These are phyloP conservation scores for Fusarium vanettenii DNA, from an alignment of 2,329 filamentous ascomycete species.

Conservation along the genomic window DNA sequence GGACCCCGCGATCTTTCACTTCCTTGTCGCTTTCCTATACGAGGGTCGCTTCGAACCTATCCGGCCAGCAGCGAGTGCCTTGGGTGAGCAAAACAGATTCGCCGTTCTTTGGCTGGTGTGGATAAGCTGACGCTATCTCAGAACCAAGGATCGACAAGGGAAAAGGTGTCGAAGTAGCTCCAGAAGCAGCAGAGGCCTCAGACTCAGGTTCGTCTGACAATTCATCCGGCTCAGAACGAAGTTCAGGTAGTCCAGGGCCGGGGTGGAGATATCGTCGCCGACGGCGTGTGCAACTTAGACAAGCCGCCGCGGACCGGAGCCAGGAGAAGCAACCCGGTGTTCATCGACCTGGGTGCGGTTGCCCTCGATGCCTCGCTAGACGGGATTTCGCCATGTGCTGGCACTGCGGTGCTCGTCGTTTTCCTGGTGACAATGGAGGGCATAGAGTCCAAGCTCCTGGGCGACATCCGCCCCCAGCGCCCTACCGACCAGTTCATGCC, in stretches of 20 bases:
- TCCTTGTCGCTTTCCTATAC: slow-evolving; percentile 63
- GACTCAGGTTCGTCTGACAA: slow-evolving; percentile 49
- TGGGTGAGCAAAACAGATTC: slow-evolving; percentile 46
- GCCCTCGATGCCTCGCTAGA: slow-evolving; percentile 51
- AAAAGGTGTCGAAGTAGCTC: slow-evolving; percentile 49
- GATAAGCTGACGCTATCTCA: slow-evolving; percentile 21
- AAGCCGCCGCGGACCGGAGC: slow-evolving; percentile 20
- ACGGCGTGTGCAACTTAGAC: slow-evolving; percentile 17
- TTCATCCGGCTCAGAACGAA: slow-evolving; percentile 20
- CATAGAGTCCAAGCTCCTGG: not conserved
- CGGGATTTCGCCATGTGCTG: slow-evolving; percentile 36
- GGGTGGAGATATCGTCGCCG: slow-evolving; percentile 30
- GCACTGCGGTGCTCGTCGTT: slow-evolving; percentile 37
- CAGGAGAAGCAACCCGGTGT: slow-evolving; percentile 56
- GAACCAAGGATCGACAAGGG: slow-evolving; percentile 52
- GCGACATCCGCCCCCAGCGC: not conserved
- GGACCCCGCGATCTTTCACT: slow-evolving; percentile 62
- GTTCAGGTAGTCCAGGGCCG: slow-evolving; percentile 30
- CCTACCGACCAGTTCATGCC: not conserved
- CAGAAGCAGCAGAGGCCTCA: slow-evolving; percentile 44
- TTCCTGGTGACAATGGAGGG: slow-evolving; percentile 14
- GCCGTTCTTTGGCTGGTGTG: not conserved
- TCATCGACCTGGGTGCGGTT: slow-evolving; percentile 59
- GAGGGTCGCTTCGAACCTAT: slow-evolving; percentile 60
- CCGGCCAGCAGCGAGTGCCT: slow-evolving; percentile 54